Evolutionary conservation across 768 basidiomycete genomes (phyloP).

Genomic region (Lyophyllum decastes): DNA sequence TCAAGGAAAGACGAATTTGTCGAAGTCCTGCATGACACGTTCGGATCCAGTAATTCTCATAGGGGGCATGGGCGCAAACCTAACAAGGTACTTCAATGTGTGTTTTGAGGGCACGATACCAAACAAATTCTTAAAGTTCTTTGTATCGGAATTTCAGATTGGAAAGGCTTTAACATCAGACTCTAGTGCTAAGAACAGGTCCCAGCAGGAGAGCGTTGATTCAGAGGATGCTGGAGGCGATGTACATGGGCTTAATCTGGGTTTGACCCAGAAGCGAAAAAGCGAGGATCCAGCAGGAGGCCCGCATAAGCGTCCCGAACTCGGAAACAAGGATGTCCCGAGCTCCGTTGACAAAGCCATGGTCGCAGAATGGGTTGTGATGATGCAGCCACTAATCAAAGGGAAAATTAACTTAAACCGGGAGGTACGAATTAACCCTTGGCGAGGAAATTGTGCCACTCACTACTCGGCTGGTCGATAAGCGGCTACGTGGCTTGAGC

Average conservation of each 20-base stretch:
- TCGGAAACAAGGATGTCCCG: too few relatives aligned
- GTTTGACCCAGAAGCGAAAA: not conserved
- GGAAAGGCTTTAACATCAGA: not conserved
- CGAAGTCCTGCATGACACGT: not conserved
- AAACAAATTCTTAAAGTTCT: not conserved
- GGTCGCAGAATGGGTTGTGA: slow-evolving; percentile 3
- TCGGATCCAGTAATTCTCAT: not conserved
- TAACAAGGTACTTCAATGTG: not conserved
- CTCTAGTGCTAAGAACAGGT: not conserved
- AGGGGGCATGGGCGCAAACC: not conserved
- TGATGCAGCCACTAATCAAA: slow-evolving; percentile 10
- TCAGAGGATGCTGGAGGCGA: not conserved
- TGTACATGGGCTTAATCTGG: not conserved
- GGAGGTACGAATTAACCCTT: not conserved
- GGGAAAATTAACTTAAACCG: slow-evolving; percentile 3
- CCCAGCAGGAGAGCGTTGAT: not conserved
- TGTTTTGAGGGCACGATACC: not conserved
- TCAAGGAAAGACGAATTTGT: slow-evolving; percentile 1
- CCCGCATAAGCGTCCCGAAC: not conserved
- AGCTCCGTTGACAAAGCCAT: not conserved
- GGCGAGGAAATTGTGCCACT: not conserved
- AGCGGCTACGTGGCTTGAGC: slow-evolving; percentile 7
- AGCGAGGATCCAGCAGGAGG: not conserved
- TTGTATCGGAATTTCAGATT: not conserved
- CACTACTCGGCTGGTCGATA: not conserved